Percentiles rank a stretch among this genome's conserved stretches.
Evolutionary conservation across 2,329 filamentous ascomycete genomes (phyloP).

Genomic region (Fusarium robinianum): DNA sequence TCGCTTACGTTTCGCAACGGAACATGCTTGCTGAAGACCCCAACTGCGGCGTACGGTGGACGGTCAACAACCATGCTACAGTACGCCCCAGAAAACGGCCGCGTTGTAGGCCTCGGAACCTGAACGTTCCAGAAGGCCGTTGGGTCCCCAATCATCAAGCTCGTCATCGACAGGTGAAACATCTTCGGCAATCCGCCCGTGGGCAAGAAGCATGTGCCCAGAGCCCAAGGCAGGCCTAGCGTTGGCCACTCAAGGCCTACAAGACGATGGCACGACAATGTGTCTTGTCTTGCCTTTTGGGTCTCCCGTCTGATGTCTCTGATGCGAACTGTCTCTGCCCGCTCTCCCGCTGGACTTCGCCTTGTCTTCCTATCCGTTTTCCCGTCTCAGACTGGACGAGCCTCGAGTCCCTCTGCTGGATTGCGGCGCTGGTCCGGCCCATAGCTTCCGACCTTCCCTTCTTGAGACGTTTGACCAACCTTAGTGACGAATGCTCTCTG

Average conservation of each 20-base stretch:
- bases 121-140: conserved; percentile 36
- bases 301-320: conserved; percentile 21
- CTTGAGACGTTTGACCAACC: conserved; percentile 3
- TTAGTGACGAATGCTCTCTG: conserved; percentile 19
- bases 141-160: conserved; percentile 22
- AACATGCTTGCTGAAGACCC: conserved; percentile 9
- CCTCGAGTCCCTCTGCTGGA: conserved; percentile 1
- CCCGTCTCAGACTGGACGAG: conserved; percentile 19
- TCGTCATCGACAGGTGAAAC: conserved; percentile 30
- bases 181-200: conserved; percentile 24
- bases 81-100: conserved; percentile 22
- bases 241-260: conserved; percentile 1
- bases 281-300: conserved; percentile 19
- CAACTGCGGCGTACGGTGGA: background rate
- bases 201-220: conserved; percentile 20
- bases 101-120: conserved; percentile 23
- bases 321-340: conserved; percentile 18
- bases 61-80: conserved; percentile 14
- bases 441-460: conserved; percentile 23
- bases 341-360: conserved; percentile 11
- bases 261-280: conserved; percentile 17
- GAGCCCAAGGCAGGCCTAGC: conserved; percentile 13
- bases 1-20: too few species aligned
- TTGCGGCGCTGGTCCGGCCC: conserved; percentile 15
- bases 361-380: conserved; percentile 3